Evolutionary conservation across 257 asterid species (phyloP).

Genomic region (Solanum chmielewskii): DNA sequence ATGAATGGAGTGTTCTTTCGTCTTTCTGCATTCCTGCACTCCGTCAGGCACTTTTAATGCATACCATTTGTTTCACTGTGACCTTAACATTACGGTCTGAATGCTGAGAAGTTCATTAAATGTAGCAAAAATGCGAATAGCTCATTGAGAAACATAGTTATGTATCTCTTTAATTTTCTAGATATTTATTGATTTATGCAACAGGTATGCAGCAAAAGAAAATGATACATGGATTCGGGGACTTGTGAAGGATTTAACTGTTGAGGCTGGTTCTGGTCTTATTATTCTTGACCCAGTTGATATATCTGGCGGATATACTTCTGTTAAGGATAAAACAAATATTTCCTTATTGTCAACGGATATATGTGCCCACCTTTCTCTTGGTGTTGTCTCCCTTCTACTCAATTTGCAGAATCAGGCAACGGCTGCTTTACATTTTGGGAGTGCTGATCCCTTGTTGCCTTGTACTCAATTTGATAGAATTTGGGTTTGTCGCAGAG

Average conservation of each 20-base stretch:
- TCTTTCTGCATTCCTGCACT: background rate
- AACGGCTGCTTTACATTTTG: slow-evolving; percentile 74
- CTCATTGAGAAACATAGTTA: background rate
- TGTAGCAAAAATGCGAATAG: background rate
- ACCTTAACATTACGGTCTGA: background rate
- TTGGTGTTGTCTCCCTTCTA: slow-evolving; percentile 81
- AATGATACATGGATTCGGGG: slow-evolving; percentile 92
- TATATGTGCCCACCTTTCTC: slow-evolving; percentile 84
- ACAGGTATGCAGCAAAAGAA: slow-evolving; percentile 95
- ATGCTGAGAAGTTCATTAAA: background rate
- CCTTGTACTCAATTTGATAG: slow-evolving; percentile 88
- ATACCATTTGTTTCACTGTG: background rate
- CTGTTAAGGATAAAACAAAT: slow-evolving; percentile 84
- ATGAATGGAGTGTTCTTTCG: background rate
- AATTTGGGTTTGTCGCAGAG: slow-evolving; percentile 91
- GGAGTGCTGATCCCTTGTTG: slow-evolving; percentile 77
- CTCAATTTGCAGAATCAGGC: slow-evolving; percentile 90
- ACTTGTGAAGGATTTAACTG: slow-evolving; percentile 73
- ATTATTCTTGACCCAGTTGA: slow-evolving; percentile 95
- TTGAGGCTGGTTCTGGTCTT: slow-evolving; percentile 98
- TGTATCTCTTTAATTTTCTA: background rate
- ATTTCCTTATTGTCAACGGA: slow-evolving; percentile 67
- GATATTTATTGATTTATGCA: background rate
- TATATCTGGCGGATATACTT: slow-evolving; percentile 90
- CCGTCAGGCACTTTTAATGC: background rate